These are phyloP conservation scores for Pyrenophora teres DNA, from an alignment of 2,329 filamentous ascomycete genomes.

Conservation along the genomic window DNA sequence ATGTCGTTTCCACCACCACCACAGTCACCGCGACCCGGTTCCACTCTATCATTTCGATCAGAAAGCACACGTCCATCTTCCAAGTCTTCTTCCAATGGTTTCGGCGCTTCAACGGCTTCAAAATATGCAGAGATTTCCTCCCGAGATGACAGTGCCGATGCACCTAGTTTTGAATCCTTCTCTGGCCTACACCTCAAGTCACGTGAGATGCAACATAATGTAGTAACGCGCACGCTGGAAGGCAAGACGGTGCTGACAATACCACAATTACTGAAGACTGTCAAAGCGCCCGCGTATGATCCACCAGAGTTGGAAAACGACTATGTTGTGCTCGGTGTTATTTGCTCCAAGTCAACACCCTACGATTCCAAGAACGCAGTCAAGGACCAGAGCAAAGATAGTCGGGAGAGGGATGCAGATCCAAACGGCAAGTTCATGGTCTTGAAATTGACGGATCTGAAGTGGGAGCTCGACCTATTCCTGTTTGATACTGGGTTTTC, in stretches of 20 bases:
- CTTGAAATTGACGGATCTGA: slow-evolving; percentile 81
- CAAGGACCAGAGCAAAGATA: slow-evolving; percentile 47
- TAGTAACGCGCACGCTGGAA: slow-evolving; percentile 76
- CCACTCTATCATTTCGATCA: slow-evolving; percentile 27
- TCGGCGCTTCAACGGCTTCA: slow-evolving; percentile 26
- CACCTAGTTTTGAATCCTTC: slow-evolving; percentile 70
- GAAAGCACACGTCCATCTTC: slow-evolving; percentile 29
- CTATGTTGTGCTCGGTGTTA: slow-evolving; percentile 84
- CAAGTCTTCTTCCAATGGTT: slow-evolving; percentile 27
- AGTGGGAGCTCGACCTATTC: slow-evolving; percentile 89
- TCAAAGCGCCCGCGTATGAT: slow-evolving; percentile 82
- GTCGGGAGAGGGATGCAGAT: slow-evolving; percentile 58
- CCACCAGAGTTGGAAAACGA: slow-evolving; percentile 83
- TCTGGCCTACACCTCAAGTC: slow-evolving; percentile 83
- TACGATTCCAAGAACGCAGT: slow-evolving; percentile 61
- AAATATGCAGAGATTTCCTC: slow-evolving; percentile 40
- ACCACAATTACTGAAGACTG: slow-evolving; percentile 76
- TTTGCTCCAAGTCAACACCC: slow-evolving; percentile 87
- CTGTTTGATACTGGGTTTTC: slow-evolving; percentile 90
- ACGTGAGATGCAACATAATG: slow-evolving; percentile 79
- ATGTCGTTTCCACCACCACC: background rate
- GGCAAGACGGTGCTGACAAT: slow-evolving; percentile 78
- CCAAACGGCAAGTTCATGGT: slow-evolving; percentile 87
- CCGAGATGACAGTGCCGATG: slow-evolving; percentile 57
- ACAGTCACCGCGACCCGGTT: slow-evolving; percentile 25